phyloP scores from a whole-genome alignment of 2,329 filamentous ascomycete genomes.

The Exophiala sideris region DNA sequence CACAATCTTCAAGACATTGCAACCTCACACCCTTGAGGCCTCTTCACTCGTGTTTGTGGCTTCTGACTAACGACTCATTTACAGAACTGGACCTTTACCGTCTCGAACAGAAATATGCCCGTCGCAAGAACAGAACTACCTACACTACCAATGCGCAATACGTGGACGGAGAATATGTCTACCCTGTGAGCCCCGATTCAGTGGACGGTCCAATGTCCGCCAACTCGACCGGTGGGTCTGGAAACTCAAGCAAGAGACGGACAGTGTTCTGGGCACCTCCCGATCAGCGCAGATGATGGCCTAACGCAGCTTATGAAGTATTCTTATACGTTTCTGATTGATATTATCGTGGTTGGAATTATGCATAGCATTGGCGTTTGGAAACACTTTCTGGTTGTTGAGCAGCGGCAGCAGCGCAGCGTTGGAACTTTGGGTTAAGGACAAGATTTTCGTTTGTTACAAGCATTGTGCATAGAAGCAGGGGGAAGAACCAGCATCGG shows the following conservation, averaged over 20 bases:
- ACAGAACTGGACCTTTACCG: slow-evolving; percentile 82
- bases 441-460: too few relatives aligned
- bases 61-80: background rate
- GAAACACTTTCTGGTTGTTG: too few relatives aligned
- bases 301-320: too few relatives aligned
- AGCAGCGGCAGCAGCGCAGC: too few relatives aligned
- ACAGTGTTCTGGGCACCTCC: slow-evolving; percentile 17
- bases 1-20: background rate
- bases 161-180: slow-evolving; percentile 93
- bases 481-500: too few relatives aligned
- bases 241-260: slow-evolving; percentile 18
- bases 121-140: slow-evolving; percentile 81
- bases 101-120: slow-evolving; percentile 91
- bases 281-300: slow-evolving; percentile 10
- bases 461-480: too few relatives aligned
- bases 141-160: slow-evolving; percentile 88
- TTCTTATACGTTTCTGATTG: too few relatives aligned
- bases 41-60: slow-evolving; percentile 6
- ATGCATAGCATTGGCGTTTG: too few relatives aligned
- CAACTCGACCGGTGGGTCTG: slow-evolving; percentile 19
- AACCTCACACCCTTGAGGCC: background rate
- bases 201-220: slow-evolving; percentile 18
- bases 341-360: too few relatives aligned
- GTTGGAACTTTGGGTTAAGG: too few relatives aligned
- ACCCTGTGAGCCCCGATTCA: slow-evolving; percentile 43